A percentile compares a stretch with the other conserved stretches of the same genome.
These are phyloP conservation scores for Fusarium sp. DNA, from an alignment of 2,329 filamentous ascomycete species.

Conservation along the genomic window DNA sequence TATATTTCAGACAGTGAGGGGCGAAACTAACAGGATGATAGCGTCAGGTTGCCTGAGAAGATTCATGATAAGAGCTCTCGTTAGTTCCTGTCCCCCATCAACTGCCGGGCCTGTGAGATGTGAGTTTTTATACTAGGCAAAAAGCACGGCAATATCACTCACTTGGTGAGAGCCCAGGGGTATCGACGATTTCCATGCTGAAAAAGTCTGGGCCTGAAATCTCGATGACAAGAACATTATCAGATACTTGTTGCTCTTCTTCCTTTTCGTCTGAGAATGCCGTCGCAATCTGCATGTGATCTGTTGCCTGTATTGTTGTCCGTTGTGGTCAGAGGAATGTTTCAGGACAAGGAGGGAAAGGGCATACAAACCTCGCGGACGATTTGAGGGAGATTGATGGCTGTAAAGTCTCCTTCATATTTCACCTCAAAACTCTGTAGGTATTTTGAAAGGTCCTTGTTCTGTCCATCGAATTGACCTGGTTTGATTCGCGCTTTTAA, in stretches of 20 bases:
- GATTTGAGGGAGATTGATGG: neutral
- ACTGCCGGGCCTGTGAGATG: fast-evolving
- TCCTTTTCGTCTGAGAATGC: neutral
- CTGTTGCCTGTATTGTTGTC: neutral
- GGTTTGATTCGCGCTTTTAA: neutral
- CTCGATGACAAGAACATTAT: neutral
- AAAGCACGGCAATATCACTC: fast-evolving
- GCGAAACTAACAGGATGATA: neutral
- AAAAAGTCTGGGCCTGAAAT: neutral
- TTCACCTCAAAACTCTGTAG: neutral
- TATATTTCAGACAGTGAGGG: fast-evolving
- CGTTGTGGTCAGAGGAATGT: fast-evolving
- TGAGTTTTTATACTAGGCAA: fast-evolving
- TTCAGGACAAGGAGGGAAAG: fast-evolving
- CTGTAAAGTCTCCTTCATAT: neutral
- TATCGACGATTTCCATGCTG: neutral
- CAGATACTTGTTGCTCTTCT: neutral
- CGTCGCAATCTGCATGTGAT: neutral
- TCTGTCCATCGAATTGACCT: neutral
- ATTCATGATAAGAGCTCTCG: neutral
- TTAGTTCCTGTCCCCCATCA: neutral
- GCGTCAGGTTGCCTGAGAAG: neutral
- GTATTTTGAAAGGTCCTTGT: fast-evolving
- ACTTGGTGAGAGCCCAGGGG: neutral
- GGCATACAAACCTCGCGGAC: neutral